phyloP scores from a whole-genome alignment of 306 rosid genomes.

The Quercus aquifolioides region DNA sequence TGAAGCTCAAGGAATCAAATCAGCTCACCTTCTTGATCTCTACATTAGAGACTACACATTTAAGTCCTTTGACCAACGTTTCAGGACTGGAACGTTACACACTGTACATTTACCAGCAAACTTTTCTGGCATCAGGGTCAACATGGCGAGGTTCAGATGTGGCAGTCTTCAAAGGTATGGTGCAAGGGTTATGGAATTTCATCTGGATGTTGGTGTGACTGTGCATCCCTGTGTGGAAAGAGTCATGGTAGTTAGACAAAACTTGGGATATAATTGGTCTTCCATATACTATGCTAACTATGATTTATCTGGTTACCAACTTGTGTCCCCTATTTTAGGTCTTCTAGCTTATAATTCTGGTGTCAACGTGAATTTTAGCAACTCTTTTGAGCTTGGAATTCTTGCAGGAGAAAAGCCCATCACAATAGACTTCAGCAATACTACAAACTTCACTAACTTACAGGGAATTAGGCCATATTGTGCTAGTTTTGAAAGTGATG shows the following conservation, averaged over 20 bases:
- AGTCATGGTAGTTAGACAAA: conserved; percentile 68
- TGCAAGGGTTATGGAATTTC: conserved; percentile 69
- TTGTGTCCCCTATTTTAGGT: conserved; percentile 79
- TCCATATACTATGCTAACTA: conserved; percentile 63
- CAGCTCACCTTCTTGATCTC: conserved; percentile 83
- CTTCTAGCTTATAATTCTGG: conserved; percentile 82
- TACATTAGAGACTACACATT: conserved; percentile 75
- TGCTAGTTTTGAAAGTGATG: conserved; percentile 78
- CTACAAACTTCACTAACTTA: conserved; percentile 30
- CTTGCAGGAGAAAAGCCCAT: conserved; percentile 59
- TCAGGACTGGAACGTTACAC: conserved; percentile 58
- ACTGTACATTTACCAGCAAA: conserved; percentile 63
- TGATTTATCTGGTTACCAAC: conserved; percentile 64
- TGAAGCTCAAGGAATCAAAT: conserved; percentile 46
- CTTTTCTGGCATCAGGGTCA: conserved; percentile 66
- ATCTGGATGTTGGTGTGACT: conserved; percentile 55
- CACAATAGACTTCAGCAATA: conserved; percentile 61
- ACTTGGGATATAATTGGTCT: conserved; percentile 76
- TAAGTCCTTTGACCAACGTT: conserved; percentile 40
- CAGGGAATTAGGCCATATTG: conserved; percentile 48
- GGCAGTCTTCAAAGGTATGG: conserved; percentile 90
- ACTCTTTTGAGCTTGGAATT: conserved; percentile 82
- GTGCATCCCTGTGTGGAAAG: conserved; percentile 85
- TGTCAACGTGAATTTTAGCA: conserved; percentile 42
- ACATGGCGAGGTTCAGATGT: conserved; percentile 64